Percentiles rank a stretch among this genome's conserved stretches.
These are phyloP conservation scores for Botryococcus braunii DNA, from an alignment of 163 green algal genomes.

Conservation along the genomic window DNA sequence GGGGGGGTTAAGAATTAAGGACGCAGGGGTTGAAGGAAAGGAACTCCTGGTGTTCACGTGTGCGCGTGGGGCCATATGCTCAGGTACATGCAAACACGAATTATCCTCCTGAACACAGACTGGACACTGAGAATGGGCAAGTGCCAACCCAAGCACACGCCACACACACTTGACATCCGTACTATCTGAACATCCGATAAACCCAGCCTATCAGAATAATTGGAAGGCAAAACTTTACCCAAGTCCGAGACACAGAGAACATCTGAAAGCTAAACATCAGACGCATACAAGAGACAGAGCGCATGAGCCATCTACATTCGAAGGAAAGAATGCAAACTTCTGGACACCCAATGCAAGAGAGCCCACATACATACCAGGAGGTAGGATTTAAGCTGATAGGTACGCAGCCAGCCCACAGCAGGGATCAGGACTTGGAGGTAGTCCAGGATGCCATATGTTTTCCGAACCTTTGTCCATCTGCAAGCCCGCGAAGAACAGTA, in stretches of 20 bases:
- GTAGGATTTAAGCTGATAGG: conserved; percentile 9
- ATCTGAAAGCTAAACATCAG: not conserved
- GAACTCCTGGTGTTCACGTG: no score
- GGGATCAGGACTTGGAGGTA: conserved; percentile 7
- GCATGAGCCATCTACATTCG: not conserved
- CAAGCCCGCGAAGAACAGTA: no score
- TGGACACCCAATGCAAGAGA: not conserved
- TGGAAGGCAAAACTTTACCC: not conserved
- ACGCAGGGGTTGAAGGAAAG: no score
- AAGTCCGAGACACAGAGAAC: not conserved
- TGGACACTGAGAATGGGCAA: no score
- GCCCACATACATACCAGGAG: conserved; percentile 1
- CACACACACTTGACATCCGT: no score
- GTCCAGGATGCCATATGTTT: conserved; percentile 21
- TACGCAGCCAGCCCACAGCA: conserved; percentile 6
- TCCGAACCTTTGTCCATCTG: not conserved
- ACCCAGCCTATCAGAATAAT: no score
- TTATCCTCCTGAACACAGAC: no score
- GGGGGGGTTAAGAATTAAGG: no score
- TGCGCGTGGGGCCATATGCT: no score
- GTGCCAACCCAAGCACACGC: no score
- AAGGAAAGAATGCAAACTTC: not conserved
- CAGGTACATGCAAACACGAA: no score
- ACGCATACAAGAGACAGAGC: not conserved
- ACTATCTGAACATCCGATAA: no score